A percentile compares a stretch with the other conserved stretches of the same genome.
These are phyloP conservation scores for Coemansia biformis DNA, from an alignment of 192 early-diverging fungal genomes.

Conservation along the genomic window DNA sequence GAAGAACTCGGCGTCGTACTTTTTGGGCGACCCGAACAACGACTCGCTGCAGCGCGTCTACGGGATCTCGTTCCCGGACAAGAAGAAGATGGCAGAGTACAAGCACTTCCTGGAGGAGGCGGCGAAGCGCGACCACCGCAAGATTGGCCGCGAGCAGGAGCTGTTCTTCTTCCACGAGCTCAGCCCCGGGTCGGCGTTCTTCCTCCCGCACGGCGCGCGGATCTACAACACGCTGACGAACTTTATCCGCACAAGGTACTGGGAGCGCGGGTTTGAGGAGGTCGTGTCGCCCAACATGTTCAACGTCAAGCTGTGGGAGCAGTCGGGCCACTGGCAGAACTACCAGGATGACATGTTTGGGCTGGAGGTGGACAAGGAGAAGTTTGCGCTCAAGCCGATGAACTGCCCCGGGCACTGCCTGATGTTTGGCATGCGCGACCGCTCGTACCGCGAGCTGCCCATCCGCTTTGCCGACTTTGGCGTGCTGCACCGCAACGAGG, in stretches of 20 bases:
- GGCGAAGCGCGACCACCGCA: conserved; percentile 92
- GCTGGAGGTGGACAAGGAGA: conserved; percentile 93
- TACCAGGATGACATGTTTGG: conserved; percentile 98
- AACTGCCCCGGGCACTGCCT: conserved; percentile 98
- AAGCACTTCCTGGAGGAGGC: conserved; percentile 96
- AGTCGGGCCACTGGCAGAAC: conserved; percentile 92
- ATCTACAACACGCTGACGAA: conserved; percentile 95
- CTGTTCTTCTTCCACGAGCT: conserved; percentile 98
- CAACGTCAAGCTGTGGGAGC: conserved; percentile 96
- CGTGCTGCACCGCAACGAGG: conserved; percentile 91
- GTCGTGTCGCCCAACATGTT: conserved; percentile 99
- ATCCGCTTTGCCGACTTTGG: conserved; percentile 96
- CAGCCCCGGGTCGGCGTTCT: conserved; percentile 89
- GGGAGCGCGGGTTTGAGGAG: conserved; percentile 90
- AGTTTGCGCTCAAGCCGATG: conserved; percentile 98
- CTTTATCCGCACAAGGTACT: conserved; percentile 83
- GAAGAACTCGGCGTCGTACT: conserved; percentile 99
- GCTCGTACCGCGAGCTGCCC: conserved; percentile 94
- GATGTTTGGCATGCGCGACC: conserved; percentile 89
- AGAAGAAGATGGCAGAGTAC: conserved; percentile 94
- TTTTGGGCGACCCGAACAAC: conserved; percentile 93
- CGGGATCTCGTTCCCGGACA: conserved; percentile 98
- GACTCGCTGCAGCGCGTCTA: conserved; percentile 98
- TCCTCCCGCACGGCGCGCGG: conserved; percentile 91
- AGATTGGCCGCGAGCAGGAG: conserved; percentile 96